Evolutionary conservation across 805 yeast genomes (phyloP), one percentile per base, ranked within the genome.

Genomic region (Yamadazyma sp.): DNA sequence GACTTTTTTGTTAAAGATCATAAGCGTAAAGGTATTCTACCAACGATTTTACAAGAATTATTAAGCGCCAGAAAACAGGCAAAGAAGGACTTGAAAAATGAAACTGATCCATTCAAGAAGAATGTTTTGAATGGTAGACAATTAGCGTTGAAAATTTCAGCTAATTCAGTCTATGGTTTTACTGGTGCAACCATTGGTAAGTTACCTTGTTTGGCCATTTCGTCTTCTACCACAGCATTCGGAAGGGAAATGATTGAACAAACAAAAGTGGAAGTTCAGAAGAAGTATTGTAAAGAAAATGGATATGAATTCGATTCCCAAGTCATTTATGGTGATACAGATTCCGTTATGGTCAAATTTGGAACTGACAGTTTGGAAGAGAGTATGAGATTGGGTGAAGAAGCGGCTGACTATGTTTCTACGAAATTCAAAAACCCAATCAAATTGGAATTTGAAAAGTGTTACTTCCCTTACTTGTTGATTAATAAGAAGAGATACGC

Each of bases 111-210:
- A 0, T 94, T 93, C 65, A 88, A 78, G 55, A 75, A 86, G 48
- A 95, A 88, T 53, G 98, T 93, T 22, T 72, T 94, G 31, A 94
- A 93, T 57, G 99, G 99, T 70, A 77, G 98, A 58, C 99, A 93
- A 62, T 69, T 93, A 50, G 99, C 99, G 0, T 69, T 93, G 55
- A 93, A 93, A 53, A 86, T 93, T 33, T 88, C 97, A 9, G 99
- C 99, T 1, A 93, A 93, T 58, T 94, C 98, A 1, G 99, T 93
- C 4, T 93, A 93, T 58, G 99, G 99, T 31, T 94, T 93, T 62
- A 93, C 99, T 0, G 99, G 99, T 60, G 99, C 99, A 2, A 93
- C 98, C 0, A 82, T 91, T 30, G 99, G 99, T 35, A 91, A 93
- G 53, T 70, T 93, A 36, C 99, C 99, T 1, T 94, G 98, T 66